Base-by-base conservation (phyloP, 139 green algal species). In the Limnomonas spitsbergensis region DNA sequence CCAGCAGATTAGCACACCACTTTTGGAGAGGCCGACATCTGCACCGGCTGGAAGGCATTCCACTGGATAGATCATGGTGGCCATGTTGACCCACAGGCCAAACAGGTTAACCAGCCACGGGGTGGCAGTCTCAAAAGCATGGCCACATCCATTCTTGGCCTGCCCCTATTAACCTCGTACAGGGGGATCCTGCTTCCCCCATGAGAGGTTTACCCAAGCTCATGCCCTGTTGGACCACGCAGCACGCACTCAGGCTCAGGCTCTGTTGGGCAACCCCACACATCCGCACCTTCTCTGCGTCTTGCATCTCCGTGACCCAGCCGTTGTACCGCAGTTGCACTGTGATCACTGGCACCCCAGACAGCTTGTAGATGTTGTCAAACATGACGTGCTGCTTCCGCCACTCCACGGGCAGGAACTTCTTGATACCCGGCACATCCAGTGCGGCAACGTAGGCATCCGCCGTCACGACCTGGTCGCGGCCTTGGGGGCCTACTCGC, bases 321-420 rank as follows among this genome's bases (percentile, higher is more conserved):
- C 95, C 95, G 72, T 98, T 85, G 76, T 98, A 98, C 4, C 94
- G 88, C 74, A 98, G 89, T 89, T 98, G 95, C 68, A 98, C 95
- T 2, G 95, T 98, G 80, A 98, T 97, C 29, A 98, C 95, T 9
- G 95, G 92, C 82, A 98, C 95, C n/a, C 95, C 95, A 69, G 84
- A 85, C 40, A 98, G 89, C 78, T 94, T 88, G 87, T 96, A 94
- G 54, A 98, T 94, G 78, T 95, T 91, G 83, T 97, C 92, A 80
- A 98, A 98, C 81, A 90, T 73, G 61, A 40, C 6, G 38, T 61
- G 34, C 9, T 66, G n/a, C 32, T 7, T 29, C 47, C 73, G 7
- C 73, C 73, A 78, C 66, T 53, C 78, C 67, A 85, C 29, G 3
- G 95, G 95, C 38, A 98, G 83, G 24, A 98, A 83, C 77, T 81